phyloP scores from a whole-genome alignment of 257 asterid genomes.

The Scutellaria baicalensis region DNA sequence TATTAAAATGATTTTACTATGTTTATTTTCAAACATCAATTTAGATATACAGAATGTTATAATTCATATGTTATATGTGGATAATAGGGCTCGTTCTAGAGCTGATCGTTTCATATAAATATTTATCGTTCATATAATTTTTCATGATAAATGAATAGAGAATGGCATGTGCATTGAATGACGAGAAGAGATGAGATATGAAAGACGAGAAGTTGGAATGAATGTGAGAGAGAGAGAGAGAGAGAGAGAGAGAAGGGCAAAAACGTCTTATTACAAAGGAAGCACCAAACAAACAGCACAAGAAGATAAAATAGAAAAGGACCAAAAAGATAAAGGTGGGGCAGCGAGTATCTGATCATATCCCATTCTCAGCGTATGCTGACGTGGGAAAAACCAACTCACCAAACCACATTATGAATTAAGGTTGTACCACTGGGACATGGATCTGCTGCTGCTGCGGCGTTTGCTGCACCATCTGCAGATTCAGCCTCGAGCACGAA shows the following conservation, averaged over 20 bases:
- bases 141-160: no score
- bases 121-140: no score
- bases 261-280: conserved; percentile 16
- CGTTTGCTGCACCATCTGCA: conserved; percentile 52
- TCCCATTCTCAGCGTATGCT: neutral
- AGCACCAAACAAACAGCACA: conserved; percentile 9
- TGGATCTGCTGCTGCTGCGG: conserved; percentile 44
- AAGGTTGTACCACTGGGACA: conserved; percentile 36
- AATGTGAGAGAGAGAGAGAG: no score
- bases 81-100: no score
- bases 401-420: neutral
- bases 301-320: neutral
- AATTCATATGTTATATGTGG: no score
- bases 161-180: neutral
- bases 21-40: no score
- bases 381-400: neutral
- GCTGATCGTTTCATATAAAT: no score
- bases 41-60: no score
- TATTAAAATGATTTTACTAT: no score
- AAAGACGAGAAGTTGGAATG: neutral
- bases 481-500: conserved; percentile 58
- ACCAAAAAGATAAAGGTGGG: conserved; percentile 11
- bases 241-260: neutral
- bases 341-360: neutral
- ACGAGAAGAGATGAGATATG: no score